phyloP scores from a whole-genome alignment of 2,329 filamentous ascomycete species.

The Pseudogymnoascus sp. region DNA sequence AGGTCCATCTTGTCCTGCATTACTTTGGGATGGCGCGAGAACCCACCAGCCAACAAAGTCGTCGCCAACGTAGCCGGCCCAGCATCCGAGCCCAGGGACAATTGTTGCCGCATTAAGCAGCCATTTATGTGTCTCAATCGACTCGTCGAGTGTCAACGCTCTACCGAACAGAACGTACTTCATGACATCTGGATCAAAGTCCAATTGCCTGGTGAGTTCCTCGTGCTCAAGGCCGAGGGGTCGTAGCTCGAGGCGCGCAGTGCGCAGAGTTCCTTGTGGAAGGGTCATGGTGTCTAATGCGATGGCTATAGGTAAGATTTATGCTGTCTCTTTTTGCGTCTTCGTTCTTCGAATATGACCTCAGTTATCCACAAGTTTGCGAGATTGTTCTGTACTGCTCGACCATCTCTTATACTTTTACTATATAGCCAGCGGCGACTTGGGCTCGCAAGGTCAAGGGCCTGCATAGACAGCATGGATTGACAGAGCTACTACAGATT shows the following conservation, averaged over 20 bases:
- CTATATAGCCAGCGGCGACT: neutral
- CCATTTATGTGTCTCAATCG: neutral
- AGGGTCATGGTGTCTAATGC: neutral
- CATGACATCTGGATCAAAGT: slow-evolving; percentile 6
- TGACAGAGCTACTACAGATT: neutral
- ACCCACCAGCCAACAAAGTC: slow-evolving; percentile 32
- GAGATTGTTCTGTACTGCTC: neutral
- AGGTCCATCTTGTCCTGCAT: neutral
- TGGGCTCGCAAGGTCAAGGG: neutral
- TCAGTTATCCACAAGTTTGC: neutral
- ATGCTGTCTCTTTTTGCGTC: neutral
- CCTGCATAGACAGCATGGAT: neutral
- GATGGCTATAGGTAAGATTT: neutral
- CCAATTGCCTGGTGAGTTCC: neutral
- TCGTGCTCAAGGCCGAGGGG: neutral
- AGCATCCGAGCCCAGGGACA: neutral
- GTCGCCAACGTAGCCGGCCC: slow-evolving; percentile 14
- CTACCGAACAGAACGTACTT: slow-evolving; percentile 1
- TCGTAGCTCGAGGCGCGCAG: slow-evolving; percentile 1
- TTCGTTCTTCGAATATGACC: neutral
- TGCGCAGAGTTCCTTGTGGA: neutral
- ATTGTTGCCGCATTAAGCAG: neutral
- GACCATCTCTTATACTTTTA: neutral
- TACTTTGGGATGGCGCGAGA: slow-evolving; percentile 21
- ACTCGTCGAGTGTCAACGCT: neutral